These are phyloP conservation scores for Suhomyces guaymorum DNA, from an alignment of 1,139 yeast genomes.

Conservation along the genomic window DNA sequence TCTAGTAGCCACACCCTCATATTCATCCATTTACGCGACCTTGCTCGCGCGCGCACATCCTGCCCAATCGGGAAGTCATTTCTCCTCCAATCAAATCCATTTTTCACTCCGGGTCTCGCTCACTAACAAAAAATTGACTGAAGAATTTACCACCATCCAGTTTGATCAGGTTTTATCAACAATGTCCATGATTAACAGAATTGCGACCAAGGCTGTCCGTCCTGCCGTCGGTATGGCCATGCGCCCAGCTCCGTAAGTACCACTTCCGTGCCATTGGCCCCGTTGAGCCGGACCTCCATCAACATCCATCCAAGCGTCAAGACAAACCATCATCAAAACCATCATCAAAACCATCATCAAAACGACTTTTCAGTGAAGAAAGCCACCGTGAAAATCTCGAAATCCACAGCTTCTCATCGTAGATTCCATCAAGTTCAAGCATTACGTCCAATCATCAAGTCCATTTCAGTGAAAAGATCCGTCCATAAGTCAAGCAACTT, in stretches of 20 bases:
- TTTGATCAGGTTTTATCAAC: slow-evolving; percentile 11
- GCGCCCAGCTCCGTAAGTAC: slow-evolving; percentile 51
- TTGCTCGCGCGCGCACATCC: slow-evolving; percentile 11
- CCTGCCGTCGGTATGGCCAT: slow-evolving; percentile 41
- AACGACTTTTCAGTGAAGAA: no score
- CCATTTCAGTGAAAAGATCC: no score
- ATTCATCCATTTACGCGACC: no score
- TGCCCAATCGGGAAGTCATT: slow-evolving; percentile 38
- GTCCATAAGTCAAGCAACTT: no score
- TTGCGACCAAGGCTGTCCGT: slow-evolving; percentile 48
- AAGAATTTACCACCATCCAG: slow-evolving; percentile 7
- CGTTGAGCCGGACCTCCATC: not conserved
- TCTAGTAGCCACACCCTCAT: no score
- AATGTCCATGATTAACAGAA: slow-evolving; percentile 51
- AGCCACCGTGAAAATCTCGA: no score
- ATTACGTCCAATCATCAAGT: no score
- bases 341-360: not conserved
- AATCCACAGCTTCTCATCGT: no score
- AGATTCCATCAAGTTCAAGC: no score
- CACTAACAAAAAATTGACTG: slow-evolving; percentile 12
- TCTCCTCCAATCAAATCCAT: slow-evolving; percentile 40
- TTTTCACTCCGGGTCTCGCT: slow-evolving; percentile 23
- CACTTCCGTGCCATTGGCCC: slow-evolving; percentile 1
- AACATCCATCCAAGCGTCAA: not conserved
- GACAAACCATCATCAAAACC: not conserved